Conservation (phyloP, 345 rosid species). For the Iberis pinnata region DNA sequence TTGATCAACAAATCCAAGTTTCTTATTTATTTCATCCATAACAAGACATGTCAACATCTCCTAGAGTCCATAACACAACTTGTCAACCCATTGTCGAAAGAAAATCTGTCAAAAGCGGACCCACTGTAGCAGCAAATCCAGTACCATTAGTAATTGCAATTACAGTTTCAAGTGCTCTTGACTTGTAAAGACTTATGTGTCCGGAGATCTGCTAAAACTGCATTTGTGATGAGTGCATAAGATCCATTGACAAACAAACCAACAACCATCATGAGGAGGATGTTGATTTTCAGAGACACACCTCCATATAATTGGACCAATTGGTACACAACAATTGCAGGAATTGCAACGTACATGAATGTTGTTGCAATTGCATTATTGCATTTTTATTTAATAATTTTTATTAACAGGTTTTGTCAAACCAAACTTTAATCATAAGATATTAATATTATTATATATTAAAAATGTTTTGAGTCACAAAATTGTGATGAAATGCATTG, state of each 20-base stretch:
- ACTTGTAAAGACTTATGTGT: slow-evolving; percentile 80
- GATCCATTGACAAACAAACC: slow-evolving; percentile 90
- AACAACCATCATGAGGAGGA: slow-evolving; percentile 73
- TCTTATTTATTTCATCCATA: too few relatives aligned
- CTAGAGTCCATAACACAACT: too few relatives aligned
- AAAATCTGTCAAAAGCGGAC: slow-evolving; percentile 87
- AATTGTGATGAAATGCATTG: too few relatives aligned
- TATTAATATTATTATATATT: too few relatives aligned
- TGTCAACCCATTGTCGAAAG: slow-evolving; percentile 73
- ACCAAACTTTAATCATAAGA: too few relatives aligned
- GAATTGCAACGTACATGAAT: slow-evolving; percentile 81
- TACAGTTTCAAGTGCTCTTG: slow-evolving; percentile 87
- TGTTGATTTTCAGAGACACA: slow-evolving; percentile 49
- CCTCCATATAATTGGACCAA: slow-evolving; percentile 62
- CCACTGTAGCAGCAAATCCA: slow-evolving; percentile 88
- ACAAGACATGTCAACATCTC: too few relatives aligned
- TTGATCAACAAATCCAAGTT: too few relatives aligned
- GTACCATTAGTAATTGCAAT: slow-evolving; percentile 93
- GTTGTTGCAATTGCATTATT: too few relatives aligned
- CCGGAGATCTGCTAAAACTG: slow-evolving; percentile 93
- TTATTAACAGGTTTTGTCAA: too few relatives aligned
- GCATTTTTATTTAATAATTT: too few relatives aligned
- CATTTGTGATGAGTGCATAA: slow-evolving; percentile 92
- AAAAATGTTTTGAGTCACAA: too few relatives aligned
- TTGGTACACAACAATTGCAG: slow-evolving; percentile 69